Evolutionary conservation across 192 early-diverging fungal genomes (phyloP).

Genomic region (Borealophlyctis nickersoniae): DNA sequence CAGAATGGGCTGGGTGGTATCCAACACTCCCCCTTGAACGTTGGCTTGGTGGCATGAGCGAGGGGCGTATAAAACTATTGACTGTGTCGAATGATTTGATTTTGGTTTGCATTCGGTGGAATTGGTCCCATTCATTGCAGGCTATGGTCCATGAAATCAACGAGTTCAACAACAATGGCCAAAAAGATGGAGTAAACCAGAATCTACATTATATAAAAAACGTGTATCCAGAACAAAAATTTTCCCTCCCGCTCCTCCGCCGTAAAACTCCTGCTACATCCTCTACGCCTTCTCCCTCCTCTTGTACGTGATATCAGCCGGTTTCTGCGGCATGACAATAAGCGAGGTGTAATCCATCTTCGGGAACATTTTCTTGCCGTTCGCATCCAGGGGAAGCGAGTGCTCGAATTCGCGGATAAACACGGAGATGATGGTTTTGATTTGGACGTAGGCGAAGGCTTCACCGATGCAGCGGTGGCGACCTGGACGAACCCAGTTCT

Average conservation of each 20-base stretch:
- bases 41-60: too few species aligned
- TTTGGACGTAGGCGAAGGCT: conserved; percentile 91
- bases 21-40: too few species aligned
- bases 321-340: conserved; percentile 76
- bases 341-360: conserved; percentile 84
- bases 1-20: too few species aligned
- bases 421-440: conserved; percentile 87
- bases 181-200: too few species aligned
- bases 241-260: not conserved
- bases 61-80: too few species aligned
- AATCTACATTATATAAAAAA: too few species aligned
- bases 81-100: too few species aligned
- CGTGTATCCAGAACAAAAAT: too few species aligned
- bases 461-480: conserved; percentile 99
- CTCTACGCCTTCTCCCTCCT: conserved; percentile 11
- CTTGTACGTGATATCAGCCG: conserved; percentile 26
- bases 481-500: conserved; percentile 29
- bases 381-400: conserved; percentile 53
- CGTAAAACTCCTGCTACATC: not conserved
- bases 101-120: too few species aligned
- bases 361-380: conserved; percentile 65
- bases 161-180: too few species aligned
- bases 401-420: conserved; percentile 79
- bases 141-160: too few species aligned
- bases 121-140: too few species aligned